Conservation (phyloP, 139 green algal species). For the Tetraselmis striata region DNA sequence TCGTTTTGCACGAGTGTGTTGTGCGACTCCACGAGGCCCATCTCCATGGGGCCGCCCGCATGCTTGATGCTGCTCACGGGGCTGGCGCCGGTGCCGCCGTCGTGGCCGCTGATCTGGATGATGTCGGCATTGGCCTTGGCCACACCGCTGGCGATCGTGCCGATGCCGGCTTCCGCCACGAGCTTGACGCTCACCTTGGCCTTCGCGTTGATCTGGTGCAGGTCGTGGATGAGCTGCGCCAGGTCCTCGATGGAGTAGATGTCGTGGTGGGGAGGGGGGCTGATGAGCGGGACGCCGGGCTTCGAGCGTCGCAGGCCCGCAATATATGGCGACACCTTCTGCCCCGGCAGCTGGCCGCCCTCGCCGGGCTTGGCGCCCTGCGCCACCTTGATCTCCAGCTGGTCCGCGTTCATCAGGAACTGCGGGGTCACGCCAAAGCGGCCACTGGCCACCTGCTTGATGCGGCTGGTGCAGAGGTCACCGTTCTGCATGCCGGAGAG, state of each 20-base stretch:
- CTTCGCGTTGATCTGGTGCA: constrained; percentile 70
- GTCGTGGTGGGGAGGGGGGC: constrained; percentile 96
- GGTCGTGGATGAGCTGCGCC: constrained; percentile 97
- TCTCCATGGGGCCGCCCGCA: constrained; percentile 92
- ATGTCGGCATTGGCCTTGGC: constrained; percentile 98
- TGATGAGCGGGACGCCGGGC: constrained; percentile 97
- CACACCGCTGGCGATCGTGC: constrained; percentile 91
- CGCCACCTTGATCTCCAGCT: constrained; percentile 99
- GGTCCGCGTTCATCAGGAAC: constrained; percentile 95
- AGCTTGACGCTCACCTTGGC: constrained; percentile 97
- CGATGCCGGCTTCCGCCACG: constrained; percentile 96
- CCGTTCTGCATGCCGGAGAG: constrained; percentile 86
- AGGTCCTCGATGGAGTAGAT: constrained; percentile 99
- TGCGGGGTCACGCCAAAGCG: constrained; percentile 96
- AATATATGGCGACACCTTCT: constrained; percentile 97
- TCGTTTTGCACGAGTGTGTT: constrained; percentile 80
- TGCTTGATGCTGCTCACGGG: constrained; percentile 99
- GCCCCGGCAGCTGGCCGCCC: constrained; percentile 93
- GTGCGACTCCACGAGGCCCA: constrained; percentile 84
- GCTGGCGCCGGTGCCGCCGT: constrained; percentile 93
- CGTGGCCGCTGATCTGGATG: constrained; percentile 94
- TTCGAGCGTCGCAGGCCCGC: constrained; percentile 89
- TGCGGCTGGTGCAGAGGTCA: constrained; percentile 87
- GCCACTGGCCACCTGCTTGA: constrained; percentile 95
- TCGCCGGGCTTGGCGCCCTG: constrained; percentile 82